A percentile compares a stretch with the other conserved stretches of the same genome.
Conservation (phyloP, 1,284 basidiomycete genomes). For the Malassezia brasiliensis region DNA sequence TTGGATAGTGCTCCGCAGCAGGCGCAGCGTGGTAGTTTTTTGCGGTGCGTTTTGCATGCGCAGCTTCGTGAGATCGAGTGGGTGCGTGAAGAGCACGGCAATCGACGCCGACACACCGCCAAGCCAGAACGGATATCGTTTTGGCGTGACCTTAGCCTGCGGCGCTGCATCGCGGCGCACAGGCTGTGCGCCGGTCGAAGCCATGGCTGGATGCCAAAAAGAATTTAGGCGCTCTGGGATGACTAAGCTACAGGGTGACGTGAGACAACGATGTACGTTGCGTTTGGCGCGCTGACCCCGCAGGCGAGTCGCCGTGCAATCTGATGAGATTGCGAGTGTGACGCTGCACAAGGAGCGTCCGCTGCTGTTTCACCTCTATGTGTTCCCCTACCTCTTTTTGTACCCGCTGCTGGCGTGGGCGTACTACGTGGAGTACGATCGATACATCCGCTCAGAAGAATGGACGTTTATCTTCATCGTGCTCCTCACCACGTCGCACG, state of each 20-base stretch:
- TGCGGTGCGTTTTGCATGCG: conserved; percentile 46
- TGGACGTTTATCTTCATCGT: conserved; percentile 82
- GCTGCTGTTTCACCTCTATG: conserved; percentile 69
- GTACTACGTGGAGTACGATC: conserved; percentile 79
- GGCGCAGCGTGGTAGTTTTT: conserved; percentile 26
- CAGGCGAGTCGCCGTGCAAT: conserved; percentile 56
- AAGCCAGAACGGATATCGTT: conserved; percentile 41
- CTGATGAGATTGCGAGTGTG: conserved; percentile 72
- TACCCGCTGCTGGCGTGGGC: conserved; percentile 88
- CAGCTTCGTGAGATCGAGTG: conserved; percentile 47
- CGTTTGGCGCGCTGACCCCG: not conserved
- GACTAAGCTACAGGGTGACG: conserved; percentile 4
- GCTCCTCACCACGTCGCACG: conserved; percentile 72
- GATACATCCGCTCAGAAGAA: conserved; percentile 51
- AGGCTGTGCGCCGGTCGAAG: not conserved
- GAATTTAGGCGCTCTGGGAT: not conserved
- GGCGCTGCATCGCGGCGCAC: not conserved
- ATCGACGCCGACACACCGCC: conserved; percentile 42
- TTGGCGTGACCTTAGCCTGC: not conserved
- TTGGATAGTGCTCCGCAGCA: conserved; percentile 27
- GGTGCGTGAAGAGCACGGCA: conserved; percentile 46
- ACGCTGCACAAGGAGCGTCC: conserved; percentile 72
- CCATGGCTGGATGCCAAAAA: not conserved
- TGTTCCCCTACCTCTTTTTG: conserved; percentile 67
- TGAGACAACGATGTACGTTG: conserved; percentile 4